Conservation (phyloP, 2,329 filamentous ascomycete species). For the Trematosphaeria pertusa region DNA sequence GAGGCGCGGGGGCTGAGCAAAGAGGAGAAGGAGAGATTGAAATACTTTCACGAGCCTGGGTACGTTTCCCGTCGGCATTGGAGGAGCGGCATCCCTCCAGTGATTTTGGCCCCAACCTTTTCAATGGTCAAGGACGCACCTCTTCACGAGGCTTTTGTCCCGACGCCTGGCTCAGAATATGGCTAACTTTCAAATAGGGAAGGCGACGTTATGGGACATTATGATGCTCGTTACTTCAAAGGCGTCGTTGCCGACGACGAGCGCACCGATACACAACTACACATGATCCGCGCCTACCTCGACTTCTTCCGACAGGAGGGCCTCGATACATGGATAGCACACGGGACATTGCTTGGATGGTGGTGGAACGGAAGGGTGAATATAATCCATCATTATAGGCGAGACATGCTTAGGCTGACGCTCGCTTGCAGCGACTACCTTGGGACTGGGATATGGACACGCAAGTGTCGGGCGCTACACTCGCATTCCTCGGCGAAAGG, state of each 20-base stretch:
- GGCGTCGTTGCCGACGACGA: conserved; percentile 69
- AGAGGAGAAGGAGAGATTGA: conserved; percentile 28
- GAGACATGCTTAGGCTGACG: conserved; percentile 20
- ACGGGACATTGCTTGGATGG: conserved; percentile 85
- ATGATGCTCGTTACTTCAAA: conserved; percentile 75
- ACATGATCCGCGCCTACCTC: conserved; percentile 78
- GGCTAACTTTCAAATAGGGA: conserved; percentile 20
- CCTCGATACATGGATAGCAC: conserved; percentile 85
- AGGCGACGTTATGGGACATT: conserved; percentile 70
- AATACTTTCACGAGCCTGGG: conserved; percentile 51
- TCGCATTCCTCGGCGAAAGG: conserved; percentile 68
- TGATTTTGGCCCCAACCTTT: no score
- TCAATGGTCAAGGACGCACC: no score
- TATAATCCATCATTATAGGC: conserved; percentile 1
- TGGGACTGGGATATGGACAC: conserved; percentile 89
- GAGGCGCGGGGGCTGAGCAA: conserved; percentile 6
- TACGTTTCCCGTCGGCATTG: conserved; percentile 29
- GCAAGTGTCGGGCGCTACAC: conserved; percentile 73
- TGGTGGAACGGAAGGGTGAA: conserved; percentile 79
- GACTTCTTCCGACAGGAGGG: conserved; percentile 68
- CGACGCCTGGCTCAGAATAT: not conserved
- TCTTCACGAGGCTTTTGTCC: not conserved
- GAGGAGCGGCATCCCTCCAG: no score
- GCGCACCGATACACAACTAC: conserved; percentile 69
- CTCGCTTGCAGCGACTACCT: conserved; percentile 68